These are phyloP conservation scores for Monilinia laxa DNA, from an alignment of 2,329 filamentous ascomycete species.

Conservation along the genomic window DNA sequence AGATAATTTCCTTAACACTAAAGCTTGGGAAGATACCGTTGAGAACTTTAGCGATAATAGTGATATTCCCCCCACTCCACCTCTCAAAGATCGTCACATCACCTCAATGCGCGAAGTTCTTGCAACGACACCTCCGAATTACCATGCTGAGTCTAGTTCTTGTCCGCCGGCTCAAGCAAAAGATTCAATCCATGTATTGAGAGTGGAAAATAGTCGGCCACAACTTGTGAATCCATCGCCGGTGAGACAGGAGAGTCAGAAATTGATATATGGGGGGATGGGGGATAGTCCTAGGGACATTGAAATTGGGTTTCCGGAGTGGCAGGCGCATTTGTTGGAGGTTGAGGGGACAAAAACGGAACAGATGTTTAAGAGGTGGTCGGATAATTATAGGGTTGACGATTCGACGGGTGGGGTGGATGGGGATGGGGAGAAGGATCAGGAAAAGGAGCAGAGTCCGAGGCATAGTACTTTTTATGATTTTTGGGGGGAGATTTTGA, in stretches of 20 bases:
- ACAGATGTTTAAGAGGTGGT: constrained; percentile 16
- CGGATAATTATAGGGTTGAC: not conserved
- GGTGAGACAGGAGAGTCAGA: constrained; percentile 13
- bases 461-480: constrained; percentile 13
- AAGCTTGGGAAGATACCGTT: not conserved
- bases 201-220: constrained; percentile 1
- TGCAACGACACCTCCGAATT: not conserved
- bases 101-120: not conserved
- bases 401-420: not conserved
- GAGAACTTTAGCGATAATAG: not conserved
- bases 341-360: constrained; percentile 7
- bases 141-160: not conserved
- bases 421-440: not conserved
- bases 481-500: constrained; percentile 9
- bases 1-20: not conserved
- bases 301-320: constrained; percentile 9
- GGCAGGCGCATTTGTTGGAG: constrained; percentile 8
- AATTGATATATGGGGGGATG: constrained; percentile 3
- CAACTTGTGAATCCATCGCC: constrained; percentile 13
- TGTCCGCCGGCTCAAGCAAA: not conserved
- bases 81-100: not conserved
- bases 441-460: not conserved
- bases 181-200: not conserved
- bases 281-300: constrained; percentile 11
- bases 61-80: constrained; percentile 6